Evolutionary conservation across 768 basidiomycete genomes (phyloP).

Genomic region (Royoungia palumana): DNA sequence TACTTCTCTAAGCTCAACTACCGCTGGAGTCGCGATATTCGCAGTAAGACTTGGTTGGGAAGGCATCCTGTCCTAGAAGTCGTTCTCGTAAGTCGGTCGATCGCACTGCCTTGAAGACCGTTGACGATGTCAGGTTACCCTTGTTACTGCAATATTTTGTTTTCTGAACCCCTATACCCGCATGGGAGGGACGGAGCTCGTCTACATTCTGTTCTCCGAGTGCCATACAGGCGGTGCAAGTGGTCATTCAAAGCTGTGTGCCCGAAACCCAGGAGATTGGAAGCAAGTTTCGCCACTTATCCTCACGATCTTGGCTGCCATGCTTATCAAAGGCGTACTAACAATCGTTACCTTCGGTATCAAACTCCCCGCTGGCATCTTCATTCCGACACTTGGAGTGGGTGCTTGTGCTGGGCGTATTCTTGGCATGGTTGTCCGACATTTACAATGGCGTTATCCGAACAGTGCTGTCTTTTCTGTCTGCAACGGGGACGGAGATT

Average conservation of each 20-base stretch:
- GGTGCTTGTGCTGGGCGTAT: conserved; percentile 93
- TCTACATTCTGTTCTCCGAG: conserved; percentile 88
- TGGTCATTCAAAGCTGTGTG: conserved; percentile 67
- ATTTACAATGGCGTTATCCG: conserved; percentile 63
- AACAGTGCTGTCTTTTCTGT: conserved; percentile 55
- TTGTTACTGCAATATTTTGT: conserved; percentile 71
- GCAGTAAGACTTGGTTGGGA: conserved; percentile 78
- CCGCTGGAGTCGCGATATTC: conserved; percentile 80
- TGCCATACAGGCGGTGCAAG: conserved; percentile 59
- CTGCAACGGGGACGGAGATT: conserved; percentile 64
- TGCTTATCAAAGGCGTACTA: conserved; percentile 76
- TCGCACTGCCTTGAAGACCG: not conserved
- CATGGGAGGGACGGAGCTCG: conserved; percentile 94
- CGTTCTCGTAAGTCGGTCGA: conserved; percentile 51
- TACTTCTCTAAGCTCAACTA: conserved; percentile 90
- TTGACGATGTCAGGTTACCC: conserved; percentile 57
- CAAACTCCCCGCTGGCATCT: conserved; percentile 89
- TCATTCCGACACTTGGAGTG: conserved; percentile 93
- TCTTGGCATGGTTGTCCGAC: conserved; percentile 77
- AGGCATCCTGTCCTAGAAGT: conserved; percentile 82
- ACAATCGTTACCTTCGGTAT: conserved; percentile 93
- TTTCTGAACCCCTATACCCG: conserved; percentile 88
- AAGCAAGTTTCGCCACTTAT: conserved; percentile 60
- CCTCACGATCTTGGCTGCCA: conserved; percentile 63
- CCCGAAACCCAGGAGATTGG: conserved; percentile 55